Evolutionary conservation across 805 yeast species (phyloP).

Genomic region (Cyberlindnera amylophila): DNA sequence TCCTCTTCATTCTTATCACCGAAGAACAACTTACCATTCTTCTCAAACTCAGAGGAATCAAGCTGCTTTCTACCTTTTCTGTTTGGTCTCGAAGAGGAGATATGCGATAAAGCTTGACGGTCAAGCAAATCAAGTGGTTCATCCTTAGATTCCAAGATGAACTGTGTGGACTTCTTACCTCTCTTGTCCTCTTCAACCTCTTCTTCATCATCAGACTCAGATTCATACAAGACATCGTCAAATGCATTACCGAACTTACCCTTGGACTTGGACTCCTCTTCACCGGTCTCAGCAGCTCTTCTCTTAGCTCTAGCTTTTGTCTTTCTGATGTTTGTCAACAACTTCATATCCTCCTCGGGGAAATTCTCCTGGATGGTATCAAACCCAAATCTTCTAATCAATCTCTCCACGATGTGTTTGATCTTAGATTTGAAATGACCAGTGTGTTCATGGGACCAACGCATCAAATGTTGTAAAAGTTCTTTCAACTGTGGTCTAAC

Average conservation of each 20-base stretch:
- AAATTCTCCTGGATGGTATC: constrained; percentile 77
- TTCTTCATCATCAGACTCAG: constrained; percentile 43
- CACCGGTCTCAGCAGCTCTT: constrained; percentile 41
- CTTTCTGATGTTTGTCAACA: constrained; percentile 82
- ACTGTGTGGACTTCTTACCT: constrained; percentile 46
- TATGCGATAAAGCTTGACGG: constrained; percentile 76
- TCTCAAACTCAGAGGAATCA: constrained; percentile 35
- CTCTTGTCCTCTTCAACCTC: constrained; percentile 35
- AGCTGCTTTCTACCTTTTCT: constrained; percentile 42
- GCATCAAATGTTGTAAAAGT: constrained; percentile 68
- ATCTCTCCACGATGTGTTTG: constrained; percentile 87
- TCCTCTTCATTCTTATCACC: constrained; percentile 41
- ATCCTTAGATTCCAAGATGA: constrained; percentile 66
- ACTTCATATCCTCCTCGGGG: constrained; percentile 86
- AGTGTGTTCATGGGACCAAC: constrained; percentile 94
- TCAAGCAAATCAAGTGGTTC: constrained; percentile 91
- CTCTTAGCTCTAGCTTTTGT: constrained; percentile 80
- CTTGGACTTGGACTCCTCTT: constrained; percentile 26
- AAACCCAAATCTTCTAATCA: constrained; percentile 86
- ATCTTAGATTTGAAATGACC: constrained; percentile 93
- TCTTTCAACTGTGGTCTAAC: constrained; percentile 63
- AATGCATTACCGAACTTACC: constrained; percentile 77
- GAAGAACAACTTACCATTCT: constrained; percentile 66
- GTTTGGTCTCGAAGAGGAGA: constrained; percentile 84
- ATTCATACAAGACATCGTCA: constrained; percentile 84